Base-by-base conservation (phyloP, 2,329 filamentous ascomycete species). In the Elsinoe batatas region DNA sequence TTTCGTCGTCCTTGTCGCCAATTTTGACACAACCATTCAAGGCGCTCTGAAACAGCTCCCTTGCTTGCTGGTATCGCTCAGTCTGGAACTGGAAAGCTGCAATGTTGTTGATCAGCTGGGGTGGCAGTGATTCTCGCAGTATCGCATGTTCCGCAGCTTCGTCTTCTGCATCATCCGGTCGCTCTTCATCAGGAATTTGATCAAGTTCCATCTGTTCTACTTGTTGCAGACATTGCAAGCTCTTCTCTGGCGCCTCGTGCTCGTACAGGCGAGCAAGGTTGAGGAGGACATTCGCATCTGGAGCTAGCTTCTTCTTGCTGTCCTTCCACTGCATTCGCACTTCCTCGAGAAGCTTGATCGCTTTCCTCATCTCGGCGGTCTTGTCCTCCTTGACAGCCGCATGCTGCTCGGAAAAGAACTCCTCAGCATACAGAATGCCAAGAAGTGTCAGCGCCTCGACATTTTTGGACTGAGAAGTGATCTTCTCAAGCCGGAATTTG, bases 21-120 rank as follows among this genome's bases (percentile, higher is more conserved):
- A 89, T 84, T 63, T 87, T 86, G 63, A 94, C 83, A 66, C 91
- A 96, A 13, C 91, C 88, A 60, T 85, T 86, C 54, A 98, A 74
- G 0, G 91, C 93, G n/a, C 87, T 84, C 69, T 98, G 88, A 67
- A 97, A 98, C 72, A 94, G 80, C 51, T 91, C 85, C 61, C 88
- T 85, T 18, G 93, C 91, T 59, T 82, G 77, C 17, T 85, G 82
- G 60, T 87, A 84, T 66, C 89, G 90, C 64, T 95, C 90, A 1
- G 83, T 79, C 67, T 95, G 90, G 62, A 89, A 96, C 62, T 95
- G 83, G 72, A 97, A 97, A 70, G 91, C 96, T 4, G 88, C 93
- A 67, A 97, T 95, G 68, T 98, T 98, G 76, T 97, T 98, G 42
- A 98, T 79, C 1, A 97, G 77, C 65, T 95, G 90, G 3, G 93